Base-by-base conservation (phyloP, 345 rosid genomes). In the Ceriops decandra region DNA sequence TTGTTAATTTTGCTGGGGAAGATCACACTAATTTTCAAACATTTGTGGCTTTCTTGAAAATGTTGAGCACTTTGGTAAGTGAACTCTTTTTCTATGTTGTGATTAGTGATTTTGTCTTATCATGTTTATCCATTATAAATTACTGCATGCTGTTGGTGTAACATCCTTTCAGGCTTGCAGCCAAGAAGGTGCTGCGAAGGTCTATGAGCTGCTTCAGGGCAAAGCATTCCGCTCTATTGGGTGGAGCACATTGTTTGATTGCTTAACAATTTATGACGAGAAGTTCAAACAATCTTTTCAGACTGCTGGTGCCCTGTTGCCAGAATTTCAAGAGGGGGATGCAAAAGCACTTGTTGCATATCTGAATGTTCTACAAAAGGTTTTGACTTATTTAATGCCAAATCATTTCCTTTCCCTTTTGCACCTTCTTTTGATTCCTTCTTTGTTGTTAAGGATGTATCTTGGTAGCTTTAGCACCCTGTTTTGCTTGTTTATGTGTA, bases 281-380 rank as follows among this genome's bases (percentile, higher is more conserved):
- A 93, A 89, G 82, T 91, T 91, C 74, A 91, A 91, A 79, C 97
- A 89, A 73, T 80, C 97, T 75, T 85, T 85, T 70, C 96, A 89
- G 77, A 83, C 91, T 74, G 68, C 90, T 80, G 98, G 97, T 72
- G 85, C 97, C 56, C 74, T 86, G 90, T 75, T 93, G 70, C 98
- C 96, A 7, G 97, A 93, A 69, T 87, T 93, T 64, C 89, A 81
- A 73, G 98, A 91, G 73, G 98, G 97, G 31, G 98, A 93, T 77
- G 96, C 98, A 74, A 87, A 84, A 80, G 97, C 96, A 49, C 92
- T 93, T 77, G 98, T 88, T 78, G 98, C 97, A 58, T 93, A 93
- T 85, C 78, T 91, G 85, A 82, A 89, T 80, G 93, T 93, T 73
- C 96, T 93, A 80, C 95, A 80, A 78, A 91, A 93, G 98, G 98